Evolutionary conservation across 129 eudicot genomes (phyloP).

Genomic region (Artemisia annua): DNA sequence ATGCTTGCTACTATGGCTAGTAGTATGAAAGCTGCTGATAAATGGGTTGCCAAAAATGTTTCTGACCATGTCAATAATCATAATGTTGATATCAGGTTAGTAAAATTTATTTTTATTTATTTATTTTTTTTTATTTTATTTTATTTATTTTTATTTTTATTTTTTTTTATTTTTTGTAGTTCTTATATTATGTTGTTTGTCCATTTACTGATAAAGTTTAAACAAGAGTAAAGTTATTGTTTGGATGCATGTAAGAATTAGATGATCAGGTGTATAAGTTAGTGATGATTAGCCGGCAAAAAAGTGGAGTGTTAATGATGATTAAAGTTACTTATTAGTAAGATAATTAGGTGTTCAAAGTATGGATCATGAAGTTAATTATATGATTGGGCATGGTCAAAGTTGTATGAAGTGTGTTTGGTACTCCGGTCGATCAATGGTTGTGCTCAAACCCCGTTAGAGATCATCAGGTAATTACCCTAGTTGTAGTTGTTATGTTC

Average conservation of each 20-base stretch:
- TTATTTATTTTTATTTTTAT: background rate
- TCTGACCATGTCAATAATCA: constrained; percentile 44
- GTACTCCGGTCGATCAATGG: too few species aligned
- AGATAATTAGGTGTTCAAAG: background rate
- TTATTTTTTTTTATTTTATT: background rate
- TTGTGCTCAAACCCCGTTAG: too few species aligned
- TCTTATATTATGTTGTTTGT: background rate
- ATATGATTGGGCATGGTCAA: too few species aligned
- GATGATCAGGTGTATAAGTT: too few species aligned
- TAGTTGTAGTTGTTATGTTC: background rate
- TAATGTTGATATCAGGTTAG: constrained; percentile 73
- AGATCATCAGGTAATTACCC: background rate
- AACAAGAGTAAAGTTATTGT: constrained; percentile 6
- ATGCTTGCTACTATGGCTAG: constrained; percentile 57
- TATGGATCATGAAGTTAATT: background rate
- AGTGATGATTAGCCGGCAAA: too few species aligned
- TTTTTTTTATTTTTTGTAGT: background rate
- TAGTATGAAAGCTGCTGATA: constrained; percentile 69
- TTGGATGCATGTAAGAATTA: background rate
- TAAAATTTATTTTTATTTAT: background rate
- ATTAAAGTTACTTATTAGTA: background rate
- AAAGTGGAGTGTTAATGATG: background rate
- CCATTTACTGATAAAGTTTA: background rate
- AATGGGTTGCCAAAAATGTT: constrained; percentile 71
- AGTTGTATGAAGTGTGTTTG: too few species aligned